Evolutionary conservation across 2,329 filamentous ascomycete species (phyloP).

Genomic region (Aspergillus uvarum): DNA sequence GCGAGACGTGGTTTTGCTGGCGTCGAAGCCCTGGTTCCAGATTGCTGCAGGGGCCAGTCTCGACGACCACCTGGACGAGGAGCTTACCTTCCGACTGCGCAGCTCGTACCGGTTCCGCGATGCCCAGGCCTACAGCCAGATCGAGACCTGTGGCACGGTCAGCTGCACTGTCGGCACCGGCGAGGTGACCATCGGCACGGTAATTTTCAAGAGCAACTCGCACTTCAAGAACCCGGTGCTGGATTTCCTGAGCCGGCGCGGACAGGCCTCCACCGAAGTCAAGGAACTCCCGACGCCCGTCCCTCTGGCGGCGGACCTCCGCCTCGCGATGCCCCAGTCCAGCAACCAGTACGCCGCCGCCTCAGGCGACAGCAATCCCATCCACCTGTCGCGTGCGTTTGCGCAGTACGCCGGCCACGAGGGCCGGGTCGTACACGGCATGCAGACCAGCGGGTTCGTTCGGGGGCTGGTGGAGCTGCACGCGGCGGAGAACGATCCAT

Average conservation of each 20-base stretch:
- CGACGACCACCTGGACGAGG: conserved; percentile 1
- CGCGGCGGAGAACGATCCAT: conserved; percentile 77
- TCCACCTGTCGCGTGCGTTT: conserved; percentile 95
- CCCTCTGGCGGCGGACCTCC: not conserved
- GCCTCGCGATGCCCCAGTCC: not conserved
- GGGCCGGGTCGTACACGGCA: conserved; percentile 94
- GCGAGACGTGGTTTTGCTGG: not conserved
- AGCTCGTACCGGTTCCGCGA: not conserved
- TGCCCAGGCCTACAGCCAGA: not conserved
- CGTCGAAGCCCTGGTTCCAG: conserved; percentile 6
- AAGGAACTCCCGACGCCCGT: not conserved
- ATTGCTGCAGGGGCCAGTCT: not conserved
- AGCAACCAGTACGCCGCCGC: conserved; percentile 95
- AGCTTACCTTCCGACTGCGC: conserved; percentile 4
- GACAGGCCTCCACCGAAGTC: not conserved
- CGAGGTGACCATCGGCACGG: not conserved
- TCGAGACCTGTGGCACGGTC: not conserved
- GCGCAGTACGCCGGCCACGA: conserved; percentile 90
- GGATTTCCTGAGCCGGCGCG: conserved; percentile 12
- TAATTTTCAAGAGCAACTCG: not conserved
- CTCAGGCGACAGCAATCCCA: conserved; percentile 97
- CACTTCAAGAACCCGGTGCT: conserved; percentile 6
- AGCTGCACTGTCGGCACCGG: not conserved
- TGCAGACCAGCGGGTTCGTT: conserved; percentile 95
- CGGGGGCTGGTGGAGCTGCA: conserved; percentile 50